Base-by-base conservation (phyloP, 2,329 filamentous ascomycete species). In the Fusarium continuum region DNA sequence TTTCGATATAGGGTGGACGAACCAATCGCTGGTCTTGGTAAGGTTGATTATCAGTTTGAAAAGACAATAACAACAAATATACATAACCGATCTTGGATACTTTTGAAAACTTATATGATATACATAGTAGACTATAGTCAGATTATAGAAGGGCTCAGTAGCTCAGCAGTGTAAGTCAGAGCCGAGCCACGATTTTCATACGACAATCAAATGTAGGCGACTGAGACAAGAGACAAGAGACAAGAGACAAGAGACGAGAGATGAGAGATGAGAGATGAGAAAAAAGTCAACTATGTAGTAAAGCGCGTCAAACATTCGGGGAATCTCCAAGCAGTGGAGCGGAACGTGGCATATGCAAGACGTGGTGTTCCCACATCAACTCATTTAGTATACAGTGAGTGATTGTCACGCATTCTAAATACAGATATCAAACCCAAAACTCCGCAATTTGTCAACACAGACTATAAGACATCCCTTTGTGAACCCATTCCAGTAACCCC, bases 391-490 rank as follows among this genome's bases (percentile, higher is more conserved):
- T 70, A 58, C 66, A 65, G 64, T 44, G 51, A 44, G n/a, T n/a
- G n/a, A n/a, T n/a, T n/a, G n/a, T n/a, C 49, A 62, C 48, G 43
- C 45, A 58, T 52, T 32, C 45, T 32, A 61, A 41, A 55, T 19
- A 46, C 29, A 65, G 51, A 35, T 35, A 55, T 47, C 65, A 51
- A 47, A 61, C 55, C 68, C 66, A 65, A 51, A 72, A 72, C 70
- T 71, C 70, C 70, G 31, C 60, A 48, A 62, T 55, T 55, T 59
- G 44, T 45, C 48, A 38, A 49, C 23, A 45, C 43, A 49, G 20
- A 43, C 35, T 28, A 46, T 28, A 40, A 50, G 22, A 64, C 46
- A 50, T 34, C 36, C 39, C 47, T 38, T 35, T 43, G 31, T 39
- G 39, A 39, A 28, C 44, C 61, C 56, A 45, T 60, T 26, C 43